Base-by-base conservation (phyloP, 208 protist species). In the Trypanosomatidae sp. region DNA sequence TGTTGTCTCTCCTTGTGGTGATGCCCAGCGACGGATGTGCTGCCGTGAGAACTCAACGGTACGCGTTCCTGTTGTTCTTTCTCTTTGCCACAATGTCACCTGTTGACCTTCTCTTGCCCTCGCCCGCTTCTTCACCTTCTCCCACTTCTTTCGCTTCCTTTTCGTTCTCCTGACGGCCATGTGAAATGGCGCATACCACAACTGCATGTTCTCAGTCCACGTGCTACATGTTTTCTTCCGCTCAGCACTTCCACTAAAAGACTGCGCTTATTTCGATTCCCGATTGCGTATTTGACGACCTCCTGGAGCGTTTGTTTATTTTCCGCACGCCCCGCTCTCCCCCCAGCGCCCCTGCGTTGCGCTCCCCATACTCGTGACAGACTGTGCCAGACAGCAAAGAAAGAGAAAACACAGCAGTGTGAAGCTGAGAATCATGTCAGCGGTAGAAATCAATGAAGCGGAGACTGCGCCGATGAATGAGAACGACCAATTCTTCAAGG, bases 401-500 rank as follows among this genome's bases (percentile, higher is more conserved):
- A 6, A 39, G 3, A 39, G 36, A 47, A 30, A 7, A n/a, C 6
- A 7, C 39, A 4, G n/a, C 8, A 46, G 22, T 0, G 22, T 33
- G 10, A 33, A 33, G 7, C 19, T 28, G 39, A n/a, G n/a, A 30
- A 19, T 13, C 25, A 80, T 80, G 75, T 80, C 75, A 33, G 75
- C 69, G 0, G 65, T 80, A 6, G 75, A 80, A 25, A 80, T 80
- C 69, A 75, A 80, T 47, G 75, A 80, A 47, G 75, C 69, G n/a
- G 69, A 62, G 28, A 80, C 43, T 44, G 30, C 69, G 28, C 78
- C 60, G 47, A 67, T 47, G n/a, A 75, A 73, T n/a, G 86, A 92
- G 39, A 79, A 86, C 8, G 92, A 87, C 7, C 88, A 94, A 60
- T 70, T 84, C 12, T 84, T 96, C 73, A 78, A 88, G 52, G 83